phyloP scores from a whole-genome alignment of 1,139 yeast species.

The Blastobotrys raffinosifermentans region DNA sequence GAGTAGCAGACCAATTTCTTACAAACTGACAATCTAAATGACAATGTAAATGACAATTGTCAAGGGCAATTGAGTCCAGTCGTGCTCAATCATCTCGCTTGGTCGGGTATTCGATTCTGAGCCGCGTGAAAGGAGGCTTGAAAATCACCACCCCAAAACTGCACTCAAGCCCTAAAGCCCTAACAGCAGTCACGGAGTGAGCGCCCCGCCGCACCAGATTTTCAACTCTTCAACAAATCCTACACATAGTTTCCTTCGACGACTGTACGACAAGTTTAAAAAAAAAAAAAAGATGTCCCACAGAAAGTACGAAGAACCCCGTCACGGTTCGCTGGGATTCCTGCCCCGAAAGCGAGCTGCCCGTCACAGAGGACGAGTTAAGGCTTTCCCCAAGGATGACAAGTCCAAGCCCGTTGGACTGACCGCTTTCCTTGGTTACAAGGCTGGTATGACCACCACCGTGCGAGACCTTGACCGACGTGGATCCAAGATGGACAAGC shows the following conservation, averaged over 20 bases:
- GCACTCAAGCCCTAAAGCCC: not conserved
- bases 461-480: constrained; percentile 99
- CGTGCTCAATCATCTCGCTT: too few species aligned
- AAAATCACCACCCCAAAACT: not conserved
- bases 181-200: too few species aligned
- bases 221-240: not conserved
- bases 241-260: not conserved
- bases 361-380: constrained; percentile 97
- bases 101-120: too few species aligned
- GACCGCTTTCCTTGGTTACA: constrained; percentile 99
- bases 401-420: constrained; percentile 97
- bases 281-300: constrained; percentile 67
- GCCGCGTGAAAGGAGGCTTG: too few species aligned
- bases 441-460: constrained; percentile 99
- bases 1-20: too few species aligned
- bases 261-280: constrained; percentile 11
- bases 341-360: constrained; percentile 99
- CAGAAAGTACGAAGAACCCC: constrained; percentile 99
- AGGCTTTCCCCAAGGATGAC: constrained; percentile 99
- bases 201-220: not conserved
- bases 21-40: too few species aligned
- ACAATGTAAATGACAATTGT: too few species aligned
- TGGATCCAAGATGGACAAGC: constrained; percentile 99
- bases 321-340: constrained; percentile 99
- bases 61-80: too few species aligned